Evolutionary conservation across 1,284 basidiomycete species (phyloP).

Genomic region (Cryptococcus hybrid): DNA sequence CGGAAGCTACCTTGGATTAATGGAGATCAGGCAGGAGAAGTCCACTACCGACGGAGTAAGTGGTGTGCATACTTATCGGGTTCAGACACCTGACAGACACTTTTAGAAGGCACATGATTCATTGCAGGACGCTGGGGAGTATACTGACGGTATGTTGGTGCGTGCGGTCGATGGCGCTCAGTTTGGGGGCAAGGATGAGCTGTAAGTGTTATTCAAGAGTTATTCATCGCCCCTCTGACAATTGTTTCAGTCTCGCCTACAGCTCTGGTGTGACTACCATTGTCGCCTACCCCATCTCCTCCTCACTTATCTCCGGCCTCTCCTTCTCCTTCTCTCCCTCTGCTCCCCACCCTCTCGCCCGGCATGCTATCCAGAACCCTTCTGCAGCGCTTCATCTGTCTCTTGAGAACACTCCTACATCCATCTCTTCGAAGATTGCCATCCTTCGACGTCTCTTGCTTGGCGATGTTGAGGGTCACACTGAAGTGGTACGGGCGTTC

Average conservation of each 20-base stretch:
- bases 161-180: conserved; percentile 70
- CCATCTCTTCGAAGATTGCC: conserved; percentile 68
- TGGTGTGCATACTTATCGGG: not conserved
- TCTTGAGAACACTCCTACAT: conserved; percentile 54
- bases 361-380: conserved; percentile 65
- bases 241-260: conserved; percentile 44
- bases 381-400: conserved; percentile 69
- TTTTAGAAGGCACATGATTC: conserved; percentile 49
- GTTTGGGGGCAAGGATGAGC: conserved; percentile 65
- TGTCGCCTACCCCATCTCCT: conserved; percentile 48
- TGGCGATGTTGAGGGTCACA: conserved; percentile 52
- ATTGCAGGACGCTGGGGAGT: conserved; percentile 58
- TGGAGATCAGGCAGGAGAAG: conserved; percentile 56
- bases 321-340: conserved; percentile 61
- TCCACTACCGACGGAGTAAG: conserved; percentile 65
- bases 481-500: conserved; percentile 59
- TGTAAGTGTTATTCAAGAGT: conserved; percentile 55
- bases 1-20: conserved; percentile 50
- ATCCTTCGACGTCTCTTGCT: conserved; percentile 64
- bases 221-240: too few species aligned
- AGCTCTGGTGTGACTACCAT: conserved; percentile 62
- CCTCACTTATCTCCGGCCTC: conserved; percentile 60
- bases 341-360: conserved; percentile 62
- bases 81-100: not conserved
- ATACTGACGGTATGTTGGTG: conserved; percentile 59